phyloP scores from a whole-genome alignment of 129 eudicot species.

The Escallonia rubra region DNA sequence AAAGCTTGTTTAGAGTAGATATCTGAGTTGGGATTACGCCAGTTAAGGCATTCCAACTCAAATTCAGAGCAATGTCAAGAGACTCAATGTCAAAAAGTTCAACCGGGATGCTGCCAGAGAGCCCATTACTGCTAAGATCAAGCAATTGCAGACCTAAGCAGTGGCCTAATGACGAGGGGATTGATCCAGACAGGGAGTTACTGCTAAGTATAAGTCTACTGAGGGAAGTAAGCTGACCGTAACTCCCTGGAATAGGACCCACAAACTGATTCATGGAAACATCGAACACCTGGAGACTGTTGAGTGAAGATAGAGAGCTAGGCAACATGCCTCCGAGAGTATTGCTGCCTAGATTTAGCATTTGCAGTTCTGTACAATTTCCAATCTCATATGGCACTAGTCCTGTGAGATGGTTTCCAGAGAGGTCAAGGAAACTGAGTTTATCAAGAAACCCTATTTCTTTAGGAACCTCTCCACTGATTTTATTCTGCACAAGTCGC shows the following conservation, averaged over 20 bases:
- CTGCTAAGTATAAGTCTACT: constrained; percentile 40
- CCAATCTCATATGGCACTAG: constrained; percentile 71
- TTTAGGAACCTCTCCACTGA: constrained; percentile 59
- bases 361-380: constrained; percentile 55
- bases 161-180: constrained; percentile 48
- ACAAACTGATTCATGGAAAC: constrained; percentile 53
- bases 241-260: constrained; percentile 60
- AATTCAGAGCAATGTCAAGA: constrained; percentile 71
- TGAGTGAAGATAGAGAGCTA: constrained; percentile 50
- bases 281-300: constrained; percentile 59
- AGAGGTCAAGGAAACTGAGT: constrained; percentile 63
- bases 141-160: constrained; percentile 72
- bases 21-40: constrained; percentile 71
- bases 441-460: constrained; percentile 59
- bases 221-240: constrained; percentile 46
- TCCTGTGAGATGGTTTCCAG: constrained; percentile 52
- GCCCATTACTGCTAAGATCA: constrained; percentile 61
- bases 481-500: constrained; percentile 51
- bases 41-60: constrained; percentile 66
- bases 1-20: constrained; percentile 64
- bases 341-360: constrained; percentile 65
- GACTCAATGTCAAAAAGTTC: constrained; percentile 58
- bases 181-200: constrained; percentile 50
- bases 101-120: constrained; percentile 67
- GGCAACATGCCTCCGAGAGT: constrained; percentile 51